A percentile compares a stretch with the other conserved stretches of the same genome.
These are phyloP conservation scores for Fusarium irregulare DNA, from an alignment of 2,329 filamentous ascomycete species.

Conservation along the genomic window DNA sequence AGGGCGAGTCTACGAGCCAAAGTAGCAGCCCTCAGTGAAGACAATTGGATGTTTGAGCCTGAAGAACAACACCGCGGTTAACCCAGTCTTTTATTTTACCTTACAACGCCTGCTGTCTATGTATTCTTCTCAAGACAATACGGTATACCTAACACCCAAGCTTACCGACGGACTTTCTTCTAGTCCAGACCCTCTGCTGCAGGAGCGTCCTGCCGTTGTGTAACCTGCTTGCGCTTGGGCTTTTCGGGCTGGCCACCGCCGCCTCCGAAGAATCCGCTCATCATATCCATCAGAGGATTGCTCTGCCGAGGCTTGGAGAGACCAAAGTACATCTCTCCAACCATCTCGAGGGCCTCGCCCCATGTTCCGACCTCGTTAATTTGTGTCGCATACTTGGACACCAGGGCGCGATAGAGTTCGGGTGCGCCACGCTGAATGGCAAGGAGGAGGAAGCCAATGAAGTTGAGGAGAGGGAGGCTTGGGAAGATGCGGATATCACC, in stretches of 20 bases:
- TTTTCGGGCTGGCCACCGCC: slow-evolving; percentile 53
- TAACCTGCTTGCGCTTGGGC: slow-evolving; percentile 55
- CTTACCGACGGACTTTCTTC: slow-evolving; percentile 10
- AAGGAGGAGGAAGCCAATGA: slow-evolving; percentile 85
- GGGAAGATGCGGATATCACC: slow-evolving; percentile 87
- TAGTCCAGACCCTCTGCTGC: slow-evolving; percentile 71
- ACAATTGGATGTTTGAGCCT: slow-evolving; percentile 91
- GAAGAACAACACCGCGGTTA: slow-evolving; percentile 64
- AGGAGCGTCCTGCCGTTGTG: slow-evolving; percentile 61
- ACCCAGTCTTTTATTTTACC: slow-evolving; percentile 39
- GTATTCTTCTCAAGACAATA: slow-evolving; percentile 38
- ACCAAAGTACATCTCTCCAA: slow-evolving; percentile 97
- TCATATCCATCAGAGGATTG: slow-evolving; percentile 97
- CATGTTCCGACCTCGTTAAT: slow-evolving; percentile 82
- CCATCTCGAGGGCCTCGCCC: slow-evolving; percentile 84
- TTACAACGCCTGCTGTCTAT: slow-evolving; percentile 47
- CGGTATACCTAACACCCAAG: slow-evolving; percentile 38
- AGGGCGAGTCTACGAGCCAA: slow-evolving; percentile 77
- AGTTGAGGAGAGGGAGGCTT: slow-evolving; percentile 93
- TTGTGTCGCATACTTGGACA: slow-evolving; percentile 81
- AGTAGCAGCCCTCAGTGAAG: slow-evolving; percentile 79
- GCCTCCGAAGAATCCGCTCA: slow-evolving; percentile 92
- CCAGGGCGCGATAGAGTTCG: slow-evolving; percentile 86
- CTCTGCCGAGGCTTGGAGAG: slow-evolving; percentile 89
- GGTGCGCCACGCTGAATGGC: slow-evolving; percentile 81